Percentiles rank a stretch among this genome's conserved stretches.
These are phyloP conservation scores for Geranomyces michiganensis DNA, from an alignment of 192 early-diverging fungal genomes.

Conservation along the genomic window DNA sequence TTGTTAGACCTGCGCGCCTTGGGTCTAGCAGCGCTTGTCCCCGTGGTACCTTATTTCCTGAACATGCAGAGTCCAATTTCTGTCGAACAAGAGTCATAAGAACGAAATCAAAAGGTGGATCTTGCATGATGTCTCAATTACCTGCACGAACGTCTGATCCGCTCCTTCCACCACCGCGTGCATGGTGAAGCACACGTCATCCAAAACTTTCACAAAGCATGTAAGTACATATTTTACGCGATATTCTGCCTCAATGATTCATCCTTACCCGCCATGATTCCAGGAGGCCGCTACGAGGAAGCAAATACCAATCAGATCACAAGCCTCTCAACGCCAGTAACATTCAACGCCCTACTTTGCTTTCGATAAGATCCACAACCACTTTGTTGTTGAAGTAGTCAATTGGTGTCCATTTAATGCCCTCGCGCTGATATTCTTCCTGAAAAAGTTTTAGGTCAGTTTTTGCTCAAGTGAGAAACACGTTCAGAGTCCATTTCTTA, in stretches of 20 bases:
- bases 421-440: slow-evolving; percentile 95
- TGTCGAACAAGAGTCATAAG: slow-evolving; percentile 12
- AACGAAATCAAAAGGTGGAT: neutral
- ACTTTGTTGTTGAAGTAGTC: slow-evolving; percentile 99
- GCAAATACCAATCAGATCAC: neutral
- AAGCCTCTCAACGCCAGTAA: slow-evolving; percentile 1
- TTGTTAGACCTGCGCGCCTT: too few relatives aligned
- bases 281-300: slow-evolving; percentile 75
- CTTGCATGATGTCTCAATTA: neutral
- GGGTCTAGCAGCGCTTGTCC: too few relatives aligned
- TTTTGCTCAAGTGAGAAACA: too few relatives aligned
- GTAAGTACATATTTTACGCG: too few relatives aligned
- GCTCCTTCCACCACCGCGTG: slow-evolving; percentile 80
- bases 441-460: slow-evolving; percentile 4
- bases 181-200: slow-evolving; percentile 97
- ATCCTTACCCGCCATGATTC: slow-evolving; percentile 62
- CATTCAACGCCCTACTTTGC: slow-evolving; percentile 52
- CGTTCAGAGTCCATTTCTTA: too few relatives aligned
- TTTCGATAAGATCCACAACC: slow-evolving; percentile 98
- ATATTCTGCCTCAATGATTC: too few relatives aligned
- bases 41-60: slow-evolving; percentile 37
- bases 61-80: slow-evolving; percentile 50
- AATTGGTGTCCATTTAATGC: slow-evolving; percentile 99
- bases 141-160: slow-evolving; percentile 56
- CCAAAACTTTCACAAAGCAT: slow-evolving; percentile 80